Evolutionary conservation across 345 rosid species (phyloP).

Genomic region (Laguncularia racemosa): DNA sequence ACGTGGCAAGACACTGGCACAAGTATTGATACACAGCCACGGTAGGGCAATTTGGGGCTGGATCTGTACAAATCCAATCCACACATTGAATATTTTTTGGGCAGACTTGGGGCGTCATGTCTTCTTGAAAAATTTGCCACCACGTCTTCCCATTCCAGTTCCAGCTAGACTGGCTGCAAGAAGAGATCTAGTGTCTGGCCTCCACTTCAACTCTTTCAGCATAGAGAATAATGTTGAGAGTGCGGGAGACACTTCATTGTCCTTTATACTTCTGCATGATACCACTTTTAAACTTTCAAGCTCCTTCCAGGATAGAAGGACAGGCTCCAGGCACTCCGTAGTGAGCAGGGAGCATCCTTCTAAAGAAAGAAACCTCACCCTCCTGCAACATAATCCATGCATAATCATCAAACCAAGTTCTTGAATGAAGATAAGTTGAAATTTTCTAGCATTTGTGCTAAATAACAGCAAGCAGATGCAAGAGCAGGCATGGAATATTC

Average conservation of each 20-base stretch:
- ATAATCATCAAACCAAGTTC: no score
- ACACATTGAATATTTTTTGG: not conserved
- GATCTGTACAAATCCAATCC: no score
- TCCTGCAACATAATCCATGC: slow-evolving; percentile 29
- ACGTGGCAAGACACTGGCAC: no score
- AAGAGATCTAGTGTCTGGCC: slow-evolving; percentile 73
- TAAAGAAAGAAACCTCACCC: slow-evolving; percentile 56
- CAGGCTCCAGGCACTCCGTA: slow-evolving; percentile 66
- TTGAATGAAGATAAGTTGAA: no score
- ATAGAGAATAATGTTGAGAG: slow-evolving; percentile 58
- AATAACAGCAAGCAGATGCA: no score
- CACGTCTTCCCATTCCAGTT: slow-evolving; percentile 68
- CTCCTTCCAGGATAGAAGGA: slow-evolving; percentile 63
- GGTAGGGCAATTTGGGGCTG: not conserved
- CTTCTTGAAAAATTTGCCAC: slow-evolving; percentile 69
- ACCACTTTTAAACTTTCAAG: slow-evolving; percentile 57
- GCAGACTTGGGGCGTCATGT: slow-evolving; percentile 7
- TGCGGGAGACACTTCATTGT: slow-evolving; percentile 57
- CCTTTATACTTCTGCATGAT: slow-evolving; percentile 74
- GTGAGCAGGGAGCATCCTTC: slow-evolving; percentile 83
- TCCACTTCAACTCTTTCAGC: slow-evolving; percentile 85
- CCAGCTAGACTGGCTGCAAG: slow-evolving; percentile 52
- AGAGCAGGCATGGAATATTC: no score
- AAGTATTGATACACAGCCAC: not conserved
- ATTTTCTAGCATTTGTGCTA: no score